Evolutionary conservation across 495 filamentous ascomycete species (phyloP), one percentile per base, ranked within the genome.

Genomic region (Hyaloscypha finlandica): DNA sequence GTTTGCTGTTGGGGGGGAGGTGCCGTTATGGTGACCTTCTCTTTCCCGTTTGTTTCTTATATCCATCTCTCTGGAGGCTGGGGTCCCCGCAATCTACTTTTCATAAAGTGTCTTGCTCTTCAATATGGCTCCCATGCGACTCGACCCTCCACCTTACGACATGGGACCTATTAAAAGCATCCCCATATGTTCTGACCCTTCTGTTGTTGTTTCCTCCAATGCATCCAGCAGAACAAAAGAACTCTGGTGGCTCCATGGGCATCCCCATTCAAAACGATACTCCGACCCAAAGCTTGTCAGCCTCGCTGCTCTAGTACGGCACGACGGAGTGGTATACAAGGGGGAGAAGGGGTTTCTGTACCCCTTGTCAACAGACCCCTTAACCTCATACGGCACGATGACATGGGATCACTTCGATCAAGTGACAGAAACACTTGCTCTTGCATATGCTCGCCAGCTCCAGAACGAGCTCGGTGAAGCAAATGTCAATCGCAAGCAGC

Each of bases 211-310:
- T 8, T 67, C 71, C 32, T 48, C 66, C 6, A 58, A 52, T 12
- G 68, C 68, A 29, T 67, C 71, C 1, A 64, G 53, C 31, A 53
- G 66, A 35, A 68, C 33, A 14, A 66, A 67, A 60, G 68, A 73
- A 6, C 60, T 73, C 8, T 73, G 71, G 71, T 71, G 68, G 66
- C 54, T 73, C 4, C 71, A 73, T 63, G 71, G 71, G 2, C 62
- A 73, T 65, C 71, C 71, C 53, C 71, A 73, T 66, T 73, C 71
- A 8, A 70, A 66, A 35, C 63, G 68, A 22, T 73, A 73, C 56
- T 64, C 65, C 8, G 25, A 73, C 68, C 63, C 71, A n/a, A 64
- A 62, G 9, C 64, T 73, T 53, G 52, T 67, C 22, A 73, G 68
- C 35, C 63, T 73, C 20, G 66, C 37, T 48, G 71, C 71, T 45